Percentiles rank a stretch among this genome's conserved stretches.
phyloP scores from a whole-genome alignment of 306 rosid species.

The Citrullus colocynthis region DNA sequence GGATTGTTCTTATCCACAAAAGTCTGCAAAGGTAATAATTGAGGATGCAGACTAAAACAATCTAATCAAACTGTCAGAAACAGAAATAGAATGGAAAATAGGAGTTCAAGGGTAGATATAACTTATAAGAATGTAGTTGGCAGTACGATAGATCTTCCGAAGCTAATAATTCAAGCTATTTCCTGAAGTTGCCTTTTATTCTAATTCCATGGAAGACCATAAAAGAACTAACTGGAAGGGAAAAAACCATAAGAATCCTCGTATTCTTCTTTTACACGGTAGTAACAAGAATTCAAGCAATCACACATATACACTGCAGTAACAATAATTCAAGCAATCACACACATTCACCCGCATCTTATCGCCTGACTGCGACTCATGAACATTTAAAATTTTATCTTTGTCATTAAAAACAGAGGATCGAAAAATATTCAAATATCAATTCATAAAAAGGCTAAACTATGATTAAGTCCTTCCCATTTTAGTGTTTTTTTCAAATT shows the following conservation, averaged over 20 bases:
- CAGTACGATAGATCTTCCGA: neutral
- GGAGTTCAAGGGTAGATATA: neutral
- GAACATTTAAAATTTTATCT: neutral
- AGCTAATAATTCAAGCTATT: neutral
- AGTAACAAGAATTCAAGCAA: neutral
- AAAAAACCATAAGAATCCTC: neutral
- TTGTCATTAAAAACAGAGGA: neutral
- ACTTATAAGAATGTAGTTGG: neutral
- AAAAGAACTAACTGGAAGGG: neutral
- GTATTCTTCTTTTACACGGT: neutral
- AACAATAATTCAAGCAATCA: neutral
- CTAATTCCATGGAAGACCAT: neutral
- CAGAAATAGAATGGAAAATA: neutral
- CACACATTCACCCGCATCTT: neutral
- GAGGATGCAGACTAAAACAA: neutral
- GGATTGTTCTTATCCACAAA: neutral
- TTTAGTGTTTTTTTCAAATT: neutral
- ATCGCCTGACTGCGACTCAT: neutral
- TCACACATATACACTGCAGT: neutral
- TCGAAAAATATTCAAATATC: neutral
- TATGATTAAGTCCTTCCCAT: neutral
- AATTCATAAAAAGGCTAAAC: neutral
- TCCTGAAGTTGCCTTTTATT: neutral
- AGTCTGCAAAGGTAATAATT: neutral
- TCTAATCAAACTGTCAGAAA: neutral